Evolutionary conservation across 306 rosid genomes (phyloP).

Genomic region (Oxytropis ochrocephala): DNA sequence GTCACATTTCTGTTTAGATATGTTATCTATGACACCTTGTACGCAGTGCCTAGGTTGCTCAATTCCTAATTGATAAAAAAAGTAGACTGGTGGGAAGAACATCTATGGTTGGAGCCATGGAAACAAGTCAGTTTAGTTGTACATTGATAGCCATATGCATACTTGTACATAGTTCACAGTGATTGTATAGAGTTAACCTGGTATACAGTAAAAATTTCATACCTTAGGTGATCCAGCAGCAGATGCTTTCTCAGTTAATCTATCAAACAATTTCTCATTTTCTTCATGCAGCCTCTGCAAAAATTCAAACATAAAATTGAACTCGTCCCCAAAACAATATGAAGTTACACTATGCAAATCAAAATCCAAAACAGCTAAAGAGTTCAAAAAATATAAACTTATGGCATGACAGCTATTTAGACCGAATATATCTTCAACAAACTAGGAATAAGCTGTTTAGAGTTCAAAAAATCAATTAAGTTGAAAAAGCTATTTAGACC

Average conservation of each 20-base stretch:
- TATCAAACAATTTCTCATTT: conserved; percentile 88
- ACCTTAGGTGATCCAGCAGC: conserved; percentile 65
- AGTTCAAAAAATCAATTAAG: too few species aligned
- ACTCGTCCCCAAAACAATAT: background rate
- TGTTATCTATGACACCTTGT: background rate
- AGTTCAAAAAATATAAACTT: conserved; percentile 5
- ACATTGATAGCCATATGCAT: background rate
- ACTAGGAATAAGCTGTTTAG: too few species aligned
- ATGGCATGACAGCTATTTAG: background rate
- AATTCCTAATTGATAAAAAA: background rate
- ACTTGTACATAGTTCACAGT: background rate
- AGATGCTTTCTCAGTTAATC: conserved; percentile 85
- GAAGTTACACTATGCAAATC: conserved; percentile 4
- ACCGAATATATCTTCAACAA: background rate
- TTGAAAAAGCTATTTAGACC: too few species aligned
- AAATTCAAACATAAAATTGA: conserved; percentile 33
- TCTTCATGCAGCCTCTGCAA: conserved; percentile 96
- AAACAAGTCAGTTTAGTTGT: background rate
- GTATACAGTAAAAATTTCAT: conserved; percentile 20
- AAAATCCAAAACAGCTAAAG: background rate
- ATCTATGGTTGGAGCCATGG: background rate
- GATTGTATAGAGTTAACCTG: background rate
- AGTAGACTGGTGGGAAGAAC: background rate
- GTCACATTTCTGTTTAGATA: background rate
- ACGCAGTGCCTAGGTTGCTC: background rate